Conservation (phyloP, 768 basidiomycete species). For the Termitomyces sp. region DNA sequence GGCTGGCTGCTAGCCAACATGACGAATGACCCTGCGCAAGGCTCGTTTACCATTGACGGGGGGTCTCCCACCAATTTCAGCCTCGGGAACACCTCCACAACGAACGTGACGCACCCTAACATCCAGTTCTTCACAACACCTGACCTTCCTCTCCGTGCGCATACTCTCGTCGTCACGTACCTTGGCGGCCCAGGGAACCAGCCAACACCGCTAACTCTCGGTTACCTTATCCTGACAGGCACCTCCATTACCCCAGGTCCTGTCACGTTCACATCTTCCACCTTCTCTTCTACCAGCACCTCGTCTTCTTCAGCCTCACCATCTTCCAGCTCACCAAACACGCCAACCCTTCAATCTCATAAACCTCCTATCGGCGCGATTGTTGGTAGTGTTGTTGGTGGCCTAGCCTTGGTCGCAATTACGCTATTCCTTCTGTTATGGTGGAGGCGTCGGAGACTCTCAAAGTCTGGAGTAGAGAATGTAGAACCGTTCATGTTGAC, state of each 20-base stretch:
- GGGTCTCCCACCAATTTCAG: background rate
- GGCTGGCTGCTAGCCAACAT: background rate
- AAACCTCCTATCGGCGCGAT: background rate
- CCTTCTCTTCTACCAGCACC: background rate
- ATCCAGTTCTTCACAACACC: background rate
- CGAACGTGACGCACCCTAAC: background rate
- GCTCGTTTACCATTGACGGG: background rate
- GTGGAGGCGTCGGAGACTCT: background rate
- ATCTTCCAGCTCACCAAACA: background rate
- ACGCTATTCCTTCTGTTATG: background rate
- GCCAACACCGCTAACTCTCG: background rate
- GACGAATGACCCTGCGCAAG: background rate
- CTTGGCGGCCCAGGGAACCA: background rate
- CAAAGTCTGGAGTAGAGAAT: background rate
- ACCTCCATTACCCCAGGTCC: background rate
- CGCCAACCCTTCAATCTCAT: background rate
- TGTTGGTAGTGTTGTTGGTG: conserved; percentile 3
- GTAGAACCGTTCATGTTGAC: background rate
- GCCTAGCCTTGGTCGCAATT: background rate
- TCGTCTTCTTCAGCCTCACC: background rate
- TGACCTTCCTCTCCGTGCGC: background rate
- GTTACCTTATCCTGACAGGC: conserved; percentile 1
- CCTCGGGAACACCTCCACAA: background rate
- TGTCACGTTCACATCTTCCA: background rate
- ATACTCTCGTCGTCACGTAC: conserved; percentile 1